phyloP scores from a whole-genome alignment of 169 alveolate genomes.

The Cyclospora cayetanensis region DNA sequence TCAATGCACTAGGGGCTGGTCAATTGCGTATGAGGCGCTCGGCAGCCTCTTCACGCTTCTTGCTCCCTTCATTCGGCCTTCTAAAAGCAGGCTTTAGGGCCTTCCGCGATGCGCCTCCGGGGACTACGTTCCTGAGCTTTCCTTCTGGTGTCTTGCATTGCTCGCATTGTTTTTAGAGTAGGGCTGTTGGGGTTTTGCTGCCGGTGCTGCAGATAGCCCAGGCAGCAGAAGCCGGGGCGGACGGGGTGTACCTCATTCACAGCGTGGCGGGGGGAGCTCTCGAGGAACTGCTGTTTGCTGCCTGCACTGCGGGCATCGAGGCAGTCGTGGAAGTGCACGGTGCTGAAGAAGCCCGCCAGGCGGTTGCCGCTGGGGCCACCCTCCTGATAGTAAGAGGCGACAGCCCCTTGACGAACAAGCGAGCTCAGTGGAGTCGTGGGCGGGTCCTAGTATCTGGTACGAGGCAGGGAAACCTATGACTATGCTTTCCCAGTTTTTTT shows the following conservation, averaged over 20 bases:
- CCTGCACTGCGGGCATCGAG: background rate
- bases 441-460: background rate
- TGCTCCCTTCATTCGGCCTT: too few species aligned
- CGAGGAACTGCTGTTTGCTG: background rate
- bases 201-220: constrained; percentile 53
- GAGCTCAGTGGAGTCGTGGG: too few species aligned
- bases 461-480: background rate
- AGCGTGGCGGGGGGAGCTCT: background rate
- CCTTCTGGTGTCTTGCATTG: background rate
- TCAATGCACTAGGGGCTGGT: too few species aligned
- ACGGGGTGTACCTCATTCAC: constrained; percentile 24
- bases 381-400: background rate
- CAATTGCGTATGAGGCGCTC: too few species aligned
- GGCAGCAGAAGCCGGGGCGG: constrained; percentile 51
- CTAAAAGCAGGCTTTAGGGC: too few species aligned
- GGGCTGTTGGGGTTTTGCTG: background rate
- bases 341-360: background rate
- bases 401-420: background rate
- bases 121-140: background rate
- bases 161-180: background rate
- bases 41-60: too few species aligned
- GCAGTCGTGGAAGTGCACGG: background rate
- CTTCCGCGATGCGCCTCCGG: background rate
- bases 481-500: background rate
- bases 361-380: background rate